Evolutionary conservation across 208 protist genomes (phyloP), one percentile per base, ranked within the genome.

Genomic region (Trypanosoma vivax): DNA sequence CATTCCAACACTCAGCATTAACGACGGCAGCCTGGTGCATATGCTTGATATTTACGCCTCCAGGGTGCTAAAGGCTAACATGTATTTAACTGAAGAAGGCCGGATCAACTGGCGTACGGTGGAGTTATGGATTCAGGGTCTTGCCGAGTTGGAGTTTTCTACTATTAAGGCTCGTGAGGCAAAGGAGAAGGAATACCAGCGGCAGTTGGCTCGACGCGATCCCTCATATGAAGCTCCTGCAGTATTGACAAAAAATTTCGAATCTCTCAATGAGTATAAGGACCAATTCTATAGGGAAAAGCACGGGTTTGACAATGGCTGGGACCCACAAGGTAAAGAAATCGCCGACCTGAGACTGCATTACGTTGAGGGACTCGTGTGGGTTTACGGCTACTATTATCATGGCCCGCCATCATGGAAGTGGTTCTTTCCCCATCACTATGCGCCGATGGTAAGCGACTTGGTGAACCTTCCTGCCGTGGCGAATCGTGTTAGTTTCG

Each of bases 1-100:
- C 23, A 72, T 99, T 34, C 96, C 96, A 21, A 88, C 83, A 1
- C 45, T 99, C 11, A 73, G 94, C 52, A 99, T 99, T 63, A 76
- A 81, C 50, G 92, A 98, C 58, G 93, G 91, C 46, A 90, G 86
- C 21, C 77, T 98, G 49, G 50, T 83, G 16, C 60, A 61, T 14
- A 78, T 98, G 60, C 65, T 98, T 46, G 60, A 83, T 16, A 47
- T 93, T 7, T 98, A 98, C 76, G 69, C 71, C 16, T 24, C 77
- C 13, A 40, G 76, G 34, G 42, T 97, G 18, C 76, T 94, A 16
- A 56, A 48, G 21, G 64, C 90, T 25, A 67, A 56, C 25, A 78
- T 64, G 41, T 90, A 90, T 53, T 38, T 98, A 21, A 96, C 88
- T 18, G 28, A 75, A 47, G 73, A 78, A 14, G 81, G 84, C 24